Conservation (phyloP, 1,139 yeast species). For the Hemisphaericaspora xylofermentans region DNA sequence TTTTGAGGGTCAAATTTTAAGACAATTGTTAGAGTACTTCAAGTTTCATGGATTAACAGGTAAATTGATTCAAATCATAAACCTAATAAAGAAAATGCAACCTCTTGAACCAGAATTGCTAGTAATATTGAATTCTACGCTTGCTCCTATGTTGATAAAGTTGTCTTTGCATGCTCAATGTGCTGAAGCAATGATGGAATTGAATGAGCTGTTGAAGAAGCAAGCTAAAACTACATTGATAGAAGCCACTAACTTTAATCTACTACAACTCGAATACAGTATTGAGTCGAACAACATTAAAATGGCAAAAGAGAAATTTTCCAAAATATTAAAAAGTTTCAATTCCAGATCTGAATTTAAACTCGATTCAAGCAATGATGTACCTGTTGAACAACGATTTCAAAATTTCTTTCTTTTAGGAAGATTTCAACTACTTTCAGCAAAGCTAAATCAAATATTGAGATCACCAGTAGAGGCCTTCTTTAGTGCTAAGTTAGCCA, state of each 20-base stretch:
- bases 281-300: slow-evolving; percentile 16
- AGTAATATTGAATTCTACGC: slow-evolving; percentile 15
- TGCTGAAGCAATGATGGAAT: slow-evolving; percentile 15
- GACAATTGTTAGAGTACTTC: slow-evolving; percentile 32
- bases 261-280: slow-evolving; percentile 31
- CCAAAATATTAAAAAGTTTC: slow-evolving; percentile 25
- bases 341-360: slow-evolving; percentile 30
- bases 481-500: slow-evolving; percentile 32
- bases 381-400: slow-evolving; percentile 27
- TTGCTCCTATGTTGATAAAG: slow-evolving; percentile 16
- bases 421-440: slow-evolving; percentile 31
- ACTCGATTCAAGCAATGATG: slow-evolving; percentile 15
- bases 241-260: slow-evolving; percentile 27
- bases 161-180: slow-evolving; percentile 14
- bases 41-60: slow-evolving; percentile 36
- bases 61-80: slow-evolving; percentile 22
- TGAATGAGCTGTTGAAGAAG: slow-evolving; percentile 18
- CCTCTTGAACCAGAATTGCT: slow-evolving; percentile 8
- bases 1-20: slow-evolving; percentile 32
- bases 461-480: slow-evolving; percentile 25
- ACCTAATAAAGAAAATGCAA: slow-evolving; percentile 11
- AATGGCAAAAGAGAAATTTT: slow-evolving; percentile 23
- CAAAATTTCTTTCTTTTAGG: slow-evolving; percentile 36
- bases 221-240: slow-evolving; percentile 10
- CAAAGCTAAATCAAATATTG: slow-evolving; percentile 19